Percentiles rank a stretch among this genome's conserved stretches.
Conservation (phyloP, 345 rosid species). For the Hibiscus mutabilis region DNA sequence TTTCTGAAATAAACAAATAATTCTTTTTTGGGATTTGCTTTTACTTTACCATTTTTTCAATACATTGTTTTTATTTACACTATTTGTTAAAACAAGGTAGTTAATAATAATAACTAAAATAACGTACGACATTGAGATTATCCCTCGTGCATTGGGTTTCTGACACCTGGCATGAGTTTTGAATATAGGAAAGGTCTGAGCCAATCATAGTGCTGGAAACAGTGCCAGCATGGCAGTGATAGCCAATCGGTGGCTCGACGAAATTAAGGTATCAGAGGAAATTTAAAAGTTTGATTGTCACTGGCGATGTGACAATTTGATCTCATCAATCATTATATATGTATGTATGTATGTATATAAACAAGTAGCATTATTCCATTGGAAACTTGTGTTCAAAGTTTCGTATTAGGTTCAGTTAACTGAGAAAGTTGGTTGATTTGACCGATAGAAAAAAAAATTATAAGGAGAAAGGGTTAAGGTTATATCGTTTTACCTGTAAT, state of each 20-base stretch:
- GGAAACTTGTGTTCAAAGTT: background rate
- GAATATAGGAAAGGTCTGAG: slow-evolving; percentile 25
- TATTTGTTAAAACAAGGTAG: slow-evolving; percentile 18
- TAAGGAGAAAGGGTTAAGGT: too few relatives aligned
- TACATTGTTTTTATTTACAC: background rate
- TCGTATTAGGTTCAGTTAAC: too few relatives aligned
- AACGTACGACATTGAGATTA: slow-evolving; percentile 7
- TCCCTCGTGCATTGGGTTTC: slow-evolving; percentile 28
- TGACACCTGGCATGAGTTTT: slow-evolving; percentile 35
- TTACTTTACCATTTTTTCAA: slow-evolving; percentile 2
- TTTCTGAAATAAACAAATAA: background rate
- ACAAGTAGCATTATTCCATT: too few relatives aligned
- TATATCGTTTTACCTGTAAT: too few relatives aligned
- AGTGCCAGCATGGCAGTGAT: slow-evolving; percentile 21
- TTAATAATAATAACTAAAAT: background rate
- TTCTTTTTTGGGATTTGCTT: slow-evolving; percentile 30
- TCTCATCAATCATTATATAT: background rate
- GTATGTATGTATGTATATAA: too few relatives aligned
- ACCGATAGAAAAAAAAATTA: too few relatives aligned
- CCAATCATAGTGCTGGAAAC: slow-evolving; percentile 48
- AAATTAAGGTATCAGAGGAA: slow-evolving; percentile 63
- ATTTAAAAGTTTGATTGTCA: background rate
- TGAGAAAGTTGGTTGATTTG: too few relatives aligned
- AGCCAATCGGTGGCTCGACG: slow-evolving; percentile 78
- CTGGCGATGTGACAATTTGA: too few relatives aligned